A percentile compares a stretch with the other conserved stretches of the same genome.
Conservation (phyloP, 169 alveolate genomes). For the Theileria parva region DNA sequence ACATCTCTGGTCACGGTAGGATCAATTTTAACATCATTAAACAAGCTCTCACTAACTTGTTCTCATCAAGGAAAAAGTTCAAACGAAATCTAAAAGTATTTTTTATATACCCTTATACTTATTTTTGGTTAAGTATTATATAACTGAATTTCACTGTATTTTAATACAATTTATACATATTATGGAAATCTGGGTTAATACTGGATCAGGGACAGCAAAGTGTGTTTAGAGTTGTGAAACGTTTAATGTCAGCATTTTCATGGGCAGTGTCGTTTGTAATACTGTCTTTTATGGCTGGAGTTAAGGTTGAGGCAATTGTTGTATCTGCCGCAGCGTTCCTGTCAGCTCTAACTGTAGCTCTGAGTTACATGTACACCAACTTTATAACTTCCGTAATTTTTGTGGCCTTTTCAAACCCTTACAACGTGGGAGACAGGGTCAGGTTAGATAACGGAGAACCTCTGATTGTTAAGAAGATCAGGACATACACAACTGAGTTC, state of each 20-base stretch:
- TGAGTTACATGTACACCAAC: slow-evolving; percentile 82
- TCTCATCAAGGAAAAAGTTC: slow-evolving; percentile 71
- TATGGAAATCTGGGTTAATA: neutral
- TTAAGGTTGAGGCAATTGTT: slow-evolving; percentile 82
- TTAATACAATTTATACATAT: neutral
- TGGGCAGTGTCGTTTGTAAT: slow-evolving; percentile 75
- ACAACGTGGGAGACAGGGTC: slow-evolving; percentile 84
- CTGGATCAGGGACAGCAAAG: slow-evolving; percentile 76
- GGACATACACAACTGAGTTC: slow-evolving; percentile 84
- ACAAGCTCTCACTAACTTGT: slow-evolving; percentile 70
- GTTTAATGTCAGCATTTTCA: slow-evolving; percentile 77
- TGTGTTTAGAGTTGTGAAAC: slow-evolving; percentile 74
- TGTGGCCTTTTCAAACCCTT: slow-evolving; percentile 85
- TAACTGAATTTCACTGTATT: too few species aligned
- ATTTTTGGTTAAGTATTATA: too few species aligned
- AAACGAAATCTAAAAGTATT: slow-evolving; percentile 63
- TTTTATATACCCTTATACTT: neutral
- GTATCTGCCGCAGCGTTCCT: slow-evolving; percentile 87
- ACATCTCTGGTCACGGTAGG: slow-evolving; percentile 78
- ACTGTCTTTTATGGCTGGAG: slow-evolving; percentile 78
- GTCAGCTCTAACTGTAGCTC: slow-evolving; percentile 82
- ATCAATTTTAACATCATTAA: slow-evolving; percentile 71
- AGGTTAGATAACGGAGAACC: slow-evolving; percentile 82
- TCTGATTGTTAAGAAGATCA: slow-evolving; percentile 77
- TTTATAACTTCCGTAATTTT: slow-evolving; percentile 84